Evolutionary conservation across 2,329 filamentous ascomycete genomes (phyloP).

Genomic region (Emmonsia crescens): DNA sequence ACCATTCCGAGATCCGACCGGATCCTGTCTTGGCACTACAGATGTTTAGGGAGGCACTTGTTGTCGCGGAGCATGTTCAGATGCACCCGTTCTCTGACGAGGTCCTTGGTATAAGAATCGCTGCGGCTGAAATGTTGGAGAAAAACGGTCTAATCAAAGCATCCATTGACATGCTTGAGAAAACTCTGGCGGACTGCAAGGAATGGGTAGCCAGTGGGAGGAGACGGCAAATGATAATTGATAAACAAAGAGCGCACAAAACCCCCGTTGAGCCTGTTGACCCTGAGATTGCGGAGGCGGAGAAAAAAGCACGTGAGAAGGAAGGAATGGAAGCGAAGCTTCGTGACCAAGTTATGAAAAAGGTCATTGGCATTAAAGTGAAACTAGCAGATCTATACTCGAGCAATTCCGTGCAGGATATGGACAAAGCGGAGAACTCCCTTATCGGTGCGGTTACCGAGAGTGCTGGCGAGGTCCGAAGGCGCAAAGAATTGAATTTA

Average conservation of each 20-base stretch:
- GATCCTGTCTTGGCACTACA: constrained; percentile 69
- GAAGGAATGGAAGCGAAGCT: constrained; percentile 30
- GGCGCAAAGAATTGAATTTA: constrained; percentile 55
- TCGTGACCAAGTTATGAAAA: constrained; percentile 46
- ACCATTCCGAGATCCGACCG: constrained; percentile 67
- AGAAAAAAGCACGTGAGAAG: constrained; percentile 13
- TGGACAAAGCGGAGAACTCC: constrained; percentile 61
- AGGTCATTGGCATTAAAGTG: constrained; percentile 62
- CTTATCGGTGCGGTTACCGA: constrained; percentile 76
- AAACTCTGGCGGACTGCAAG: constrained; percentile 58
- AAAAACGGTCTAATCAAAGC: constrained; percentile 58
- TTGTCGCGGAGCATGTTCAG: constrained; percentile 58
- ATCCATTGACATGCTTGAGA: constrained; percentile 66
- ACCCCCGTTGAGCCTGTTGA: constrained; percentile 12
- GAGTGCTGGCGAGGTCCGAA: constrained; percentile 59
- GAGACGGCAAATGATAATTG: constrained; percentile 14
- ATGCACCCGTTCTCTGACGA: constrained; percentile 89
- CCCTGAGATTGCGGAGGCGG: constrained; percentile 11
- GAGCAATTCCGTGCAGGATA: constrained; percentile 61
- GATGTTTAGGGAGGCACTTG: constrained; percentile 71
- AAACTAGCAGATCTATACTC: constrained; percentile 80
- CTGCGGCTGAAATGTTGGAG: constrained; percentile 70
- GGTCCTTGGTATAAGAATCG: constrained; percentile 77
- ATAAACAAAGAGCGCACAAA: constrained; percentile 10
- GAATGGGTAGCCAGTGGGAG: constrained; percentile 26